phyloP scores from a whole-genome alignment of 2,329 filamentous ascomycete species.

The Aspergillus jensenii region DNA sequence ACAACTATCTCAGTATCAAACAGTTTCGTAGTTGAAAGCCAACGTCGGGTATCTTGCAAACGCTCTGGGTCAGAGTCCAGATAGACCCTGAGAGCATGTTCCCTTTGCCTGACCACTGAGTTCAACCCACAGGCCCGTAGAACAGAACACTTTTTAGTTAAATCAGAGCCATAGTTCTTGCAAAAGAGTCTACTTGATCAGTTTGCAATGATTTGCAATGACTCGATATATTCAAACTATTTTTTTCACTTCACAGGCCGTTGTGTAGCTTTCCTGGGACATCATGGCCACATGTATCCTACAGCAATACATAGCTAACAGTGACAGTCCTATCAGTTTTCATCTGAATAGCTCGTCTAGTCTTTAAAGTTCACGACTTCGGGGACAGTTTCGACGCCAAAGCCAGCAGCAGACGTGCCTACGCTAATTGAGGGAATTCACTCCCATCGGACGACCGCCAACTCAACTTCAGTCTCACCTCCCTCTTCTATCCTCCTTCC shows the following conservation, averaged over 20 bases:
- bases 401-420: slow-evolving; percentile 5
- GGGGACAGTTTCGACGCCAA: not conserved
- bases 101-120: not conserved
- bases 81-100: not conserved
- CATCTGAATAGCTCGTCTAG: too few species aligned
- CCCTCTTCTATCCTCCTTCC: not conserved
- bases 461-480: not conserved
- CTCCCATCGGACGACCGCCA: not conserved
- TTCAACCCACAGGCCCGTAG: not conserved
- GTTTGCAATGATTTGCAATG: too few species aligned
- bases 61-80: not conserved
- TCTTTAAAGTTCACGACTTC: not conserved
- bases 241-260: not conserved
- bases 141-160: not conserved
- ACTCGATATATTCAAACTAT: not conserved
- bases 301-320: not conserved
- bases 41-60: not conserved
- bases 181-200: not conserved
- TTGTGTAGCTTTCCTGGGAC: not conserved
- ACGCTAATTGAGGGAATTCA: not conserved
- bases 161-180: not conserved
- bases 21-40: not conserved
- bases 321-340: not conserved
- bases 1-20: not conserved
- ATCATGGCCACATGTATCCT: not conserved